Conservation (phyloP, 352 stramenopile species). For the Phytophthora lateralis region DNA sequence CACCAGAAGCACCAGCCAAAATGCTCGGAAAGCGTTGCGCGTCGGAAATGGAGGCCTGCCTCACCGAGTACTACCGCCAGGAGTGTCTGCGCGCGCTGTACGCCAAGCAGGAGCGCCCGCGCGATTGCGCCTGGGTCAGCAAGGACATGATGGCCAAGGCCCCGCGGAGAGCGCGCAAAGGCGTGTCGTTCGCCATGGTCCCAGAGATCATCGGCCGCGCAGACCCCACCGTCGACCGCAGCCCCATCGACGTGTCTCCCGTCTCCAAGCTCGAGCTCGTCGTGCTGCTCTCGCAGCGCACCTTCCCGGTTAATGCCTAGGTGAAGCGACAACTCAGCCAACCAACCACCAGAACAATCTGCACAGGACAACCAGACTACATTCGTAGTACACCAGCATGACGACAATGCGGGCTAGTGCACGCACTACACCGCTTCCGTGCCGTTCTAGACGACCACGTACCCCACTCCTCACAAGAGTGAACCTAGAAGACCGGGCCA, state of each 20-base stretch:
- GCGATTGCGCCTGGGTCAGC: conserved; percentile 52
- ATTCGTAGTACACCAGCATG: conserved; percentile 30
- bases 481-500: conserved; percentile 20
- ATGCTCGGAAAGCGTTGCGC: conserved; percentile 79
- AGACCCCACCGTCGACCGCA: conserved; percentile 73
- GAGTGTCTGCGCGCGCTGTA: conserved; percentile 81
- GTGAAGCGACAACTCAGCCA: conserved; percentile 5
- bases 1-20: conserved; percentile 20
- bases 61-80: conserved; percentile 86
- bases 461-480: conserved; percentile 20
- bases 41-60: conserved; percentile 70
- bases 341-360: neutral
- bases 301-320: conserved; percentile 61
- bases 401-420: conserved; percentile 9
- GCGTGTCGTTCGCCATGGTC: conserved; percentile 66
- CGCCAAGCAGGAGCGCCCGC: conserved; percentile 56
- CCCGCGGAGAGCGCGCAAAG: conserved; percentile 45
- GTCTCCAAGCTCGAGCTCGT: conserved; percentile 79
- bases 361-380: conserved; percentile 37
- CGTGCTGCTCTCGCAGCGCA: conserved; percentile 74
- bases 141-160: conserved; percentile 56
- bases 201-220: conserved; percentile 76
- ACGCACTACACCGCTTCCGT: neutral
- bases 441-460: conserved; percentile 11
- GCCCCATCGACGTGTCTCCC: conserved; percentile 77